phyloP scores from a whole-genome alignment of 148 eudicot genomes.

The Rhododendron henanense region DNA sequence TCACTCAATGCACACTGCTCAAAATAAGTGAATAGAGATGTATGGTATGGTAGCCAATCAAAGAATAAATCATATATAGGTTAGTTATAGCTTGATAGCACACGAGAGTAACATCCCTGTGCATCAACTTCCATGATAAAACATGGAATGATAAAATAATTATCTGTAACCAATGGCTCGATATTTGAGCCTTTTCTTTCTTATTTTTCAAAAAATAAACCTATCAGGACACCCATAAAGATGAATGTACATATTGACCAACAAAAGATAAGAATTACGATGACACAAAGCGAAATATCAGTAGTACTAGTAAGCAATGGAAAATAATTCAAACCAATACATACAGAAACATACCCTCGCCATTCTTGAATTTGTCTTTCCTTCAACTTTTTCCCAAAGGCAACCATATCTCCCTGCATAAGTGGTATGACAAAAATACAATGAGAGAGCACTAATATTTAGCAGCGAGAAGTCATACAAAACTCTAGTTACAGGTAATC shows the following conservation, averaged over 20 bases:
- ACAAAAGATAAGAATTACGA: not conserved
- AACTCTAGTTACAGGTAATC: not conserved
- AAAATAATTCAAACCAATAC: not conserved
- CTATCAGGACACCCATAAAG: not conserved
- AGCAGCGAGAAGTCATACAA: not conserved
- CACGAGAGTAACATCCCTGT: not conserved
- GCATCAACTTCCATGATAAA: not conserved
- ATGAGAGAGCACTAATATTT: not conserved
- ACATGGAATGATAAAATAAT: not conserved
- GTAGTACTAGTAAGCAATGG: not conserved
- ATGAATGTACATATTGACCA: not conserved
- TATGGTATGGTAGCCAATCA: not conserved
- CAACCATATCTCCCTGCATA: conserved; percentile 55
- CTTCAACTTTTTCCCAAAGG: conserved; percentile 92
- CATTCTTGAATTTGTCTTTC: conserved; percentile 90
- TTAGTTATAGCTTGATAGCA: not conserved
- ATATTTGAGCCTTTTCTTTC: not conserved
- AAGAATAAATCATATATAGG: not conserved
- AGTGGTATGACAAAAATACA: not conserved
- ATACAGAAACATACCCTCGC: conserved; percentile 59
- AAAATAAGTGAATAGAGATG: not conserved
- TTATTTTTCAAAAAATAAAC: not conserved
- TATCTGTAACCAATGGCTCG: not conserved
- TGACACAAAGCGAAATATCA: not conserved
- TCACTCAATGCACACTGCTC: not conserved